Evolutionary conservation across 257 asterid genomes (phyloP), one percentile per base, ranked within the genome.

Genomic region (Solanum tacnaense): DNA sequence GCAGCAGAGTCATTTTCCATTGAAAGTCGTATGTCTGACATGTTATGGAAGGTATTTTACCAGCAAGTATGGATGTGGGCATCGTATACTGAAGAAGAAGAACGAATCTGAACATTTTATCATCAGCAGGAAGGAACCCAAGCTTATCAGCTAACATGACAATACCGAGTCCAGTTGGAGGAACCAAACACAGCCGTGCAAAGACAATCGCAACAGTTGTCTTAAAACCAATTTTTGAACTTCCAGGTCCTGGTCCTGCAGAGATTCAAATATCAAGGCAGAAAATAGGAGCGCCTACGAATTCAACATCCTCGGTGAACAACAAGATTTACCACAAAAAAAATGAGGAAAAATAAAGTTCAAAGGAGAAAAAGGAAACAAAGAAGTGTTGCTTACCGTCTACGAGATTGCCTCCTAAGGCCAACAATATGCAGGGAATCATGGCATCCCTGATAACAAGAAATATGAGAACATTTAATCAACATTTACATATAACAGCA

Each of bases 61-160:
- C 99, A 65, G 98, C 89, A 86, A 97, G 99, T 89, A 97, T 98
- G 32, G 99, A 97, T 72, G 99, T 96, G 75, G 99, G 99, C 99
- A 97, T 97, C 3, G 98, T 94, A 92, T 96, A 95, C 92, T 97
- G 99, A 87, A 97, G 98, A 68, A 97, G 98, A 89, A 96, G 98
- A 85, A 97, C 95, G 81, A 97, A 97, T 93, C 94, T 93, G 90
- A 97, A 97, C 99, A 97, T 96, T 88, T 97, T 96, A 89, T 97
- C 99, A 74, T 88, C 96, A 5, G 95, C 92, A 5, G 99, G 99
- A 31, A 97, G 93, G 74, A 95, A 95, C 11, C 99, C 99, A 70
- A 97, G 94, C 88, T 91, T 94, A 91, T 97, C 99, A 87, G 98
- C 99, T 93, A 95, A 88, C 92, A 75, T 96, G 88, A 97, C 99